Evolutionary conservation across 768 basidiomycete species (phyloP), one percentile per base, ranked within the genome.

Genomic region (Collybiopsis confluens): DNA sequence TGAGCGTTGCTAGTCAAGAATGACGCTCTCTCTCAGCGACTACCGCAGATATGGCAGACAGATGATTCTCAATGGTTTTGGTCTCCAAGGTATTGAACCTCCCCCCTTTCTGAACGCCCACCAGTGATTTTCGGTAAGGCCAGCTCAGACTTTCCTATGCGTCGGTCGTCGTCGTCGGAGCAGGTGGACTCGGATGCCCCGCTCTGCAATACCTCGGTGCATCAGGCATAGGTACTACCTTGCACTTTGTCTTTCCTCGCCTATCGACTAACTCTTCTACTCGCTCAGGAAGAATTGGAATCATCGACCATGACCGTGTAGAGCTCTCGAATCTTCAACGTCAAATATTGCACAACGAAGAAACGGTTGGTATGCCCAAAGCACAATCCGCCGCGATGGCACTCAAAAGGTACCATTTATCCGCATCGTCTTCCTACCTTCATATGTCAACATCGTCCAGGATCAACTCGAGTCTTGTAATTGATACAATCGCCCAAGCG

Each of bases 181-280:
- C 95, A 15, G 97, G 97, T 0, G 97, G 97, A 8, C 77, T 99
- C 11, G 97, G 97, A 10, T 98, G 97, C 67, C 94, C 97, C 44
- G 92, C 91, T 37, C 75, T 99, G 43, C 92, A 97, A 64, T 97
- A 98, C 68, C 82, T 99, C 10, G 92, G 84, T 3, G 91, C 92
- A 6, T 89, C 92, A 13, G 97, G 97, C 23, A 78, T 98, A 55
- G 96, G 96, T 91, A n/a, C n/a, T n/a, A n/a, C n/a, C n/a, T n/a
- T n/a, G n/a, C n/a, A n/a, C n/a, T n/a, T 61, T 58, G 86, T 64
- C 41, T 26, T 26, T 41, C 46, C 44, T 50, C n/a, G n/a, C n/a
- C n/a, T n/a, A n/a, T n/a, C n/a, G n/a, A n/a, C n/a, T 45, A 10
- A 37, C 48, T 36, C 51, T 46, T 51, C 59, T 42, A 61, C 45